Evolutionary conservation across 1,284 basidiomycete genomes (phyloP).

Genomic region (Mycosarcoma mackinlayi): DNA sequence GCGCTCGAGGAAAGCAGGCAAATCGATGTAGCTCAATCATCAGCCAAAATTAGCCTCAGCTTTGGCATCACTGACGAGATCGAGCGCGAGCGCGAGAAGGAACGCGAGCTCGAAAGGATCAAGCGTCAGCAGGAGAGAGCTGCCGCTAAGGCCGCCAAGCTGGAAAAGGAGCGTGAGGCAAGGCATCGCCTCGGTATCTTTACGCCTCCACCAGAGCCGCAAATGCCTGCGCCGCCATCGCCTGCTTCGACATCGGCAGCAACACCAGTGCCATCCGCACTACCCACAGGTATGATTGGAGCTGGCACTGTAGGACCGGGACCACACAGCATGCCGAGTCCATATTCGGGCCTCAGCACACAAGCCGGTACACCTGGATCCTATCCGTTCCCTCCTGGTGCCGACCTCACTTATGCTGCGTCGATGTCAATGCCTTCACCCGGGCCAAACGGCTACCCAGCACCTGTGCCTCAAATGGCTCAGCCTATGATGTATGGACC

Average conservation of each 20-base stretch:
- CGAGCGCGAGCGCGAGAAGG: constrained; percentile 43
- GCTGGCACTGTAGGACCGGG: constrained; percentile 2
- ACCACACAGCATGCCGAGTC: constrained; percentile 13
- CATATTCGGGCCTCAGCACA: constrained; percentile 21
- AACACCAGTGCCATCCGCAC: constrained; percentile 6
- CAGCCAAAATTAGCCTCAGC: constrained; percentile 35
- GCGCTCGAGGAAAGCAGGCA: constrained; percentile 31
- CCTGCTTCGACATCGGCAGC: constrained; percentile 14
- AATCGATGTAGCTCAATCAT: constrained; percentile 18
- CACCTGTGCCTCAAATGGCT: constrained; percentile 17
- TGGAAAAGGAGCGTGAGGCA: constrained; percentile 44
- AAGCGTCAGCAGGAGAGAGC: constrained; percentile 47
- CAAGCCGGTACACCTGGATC: constrained; percentile 24
- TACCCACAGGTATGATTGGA: constrained; percentile 1
- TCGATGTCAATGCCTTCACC: constrained; percentile 1
- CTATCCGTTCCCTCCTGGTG: constrained; percentile 27
- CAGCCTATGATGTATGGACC: constrained; percentile 13
- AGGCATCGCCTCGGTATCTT: constrained; percentile 40
- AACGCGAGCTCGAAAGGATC: constrained; percentile 39
- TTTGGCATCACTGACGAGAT: constrained; percentile 52
- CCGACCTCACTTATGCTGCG: constrained; percentile 7
- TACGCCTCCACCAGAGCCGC: constrained; percentile 28
- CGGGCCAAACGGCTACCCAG: constrained; percentile 20
- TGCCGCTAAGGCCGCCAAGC: constrained; percentile 41
- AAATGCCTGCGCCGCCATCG: constrained; percentile 5